Conservation (phyloP, 371 early-diverging fungal species). For the Globomyces sp. region DNA sequence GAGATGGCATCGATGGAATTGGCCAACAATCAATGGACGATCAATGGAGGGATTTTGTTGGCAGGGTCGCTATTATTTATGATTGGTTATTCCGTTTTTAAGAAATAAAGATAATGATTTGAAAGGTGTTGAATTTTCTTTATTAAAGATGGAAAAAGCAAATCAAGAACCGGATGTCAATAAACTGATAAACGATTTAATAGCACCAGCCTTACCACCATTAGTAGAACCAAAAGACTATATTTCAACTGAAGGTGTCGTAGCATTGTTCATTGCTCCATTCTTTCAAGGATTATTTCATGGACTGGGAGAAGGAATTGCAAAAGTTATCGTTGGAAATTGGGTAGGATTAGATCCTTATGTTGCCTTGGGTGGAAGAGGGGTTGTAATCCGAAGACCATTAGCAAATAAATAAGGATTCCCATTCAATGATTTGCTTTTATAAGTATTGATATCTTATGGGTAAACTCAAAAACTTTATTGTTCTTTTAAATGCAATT, state of each 20-base stretch:
- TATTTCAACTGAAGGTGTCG: slow-evolving; percentile 1
- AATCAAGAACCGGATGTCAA: not conserved
- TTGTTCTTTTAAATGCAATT: slow-evolving; percentile 9
- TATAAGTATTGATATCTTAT: not conserved
- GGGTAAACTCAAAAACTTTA: not conserved
- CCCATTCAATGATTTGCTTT: not conserved
- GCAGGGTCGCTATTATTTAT: no score
- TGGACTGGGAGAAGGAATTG: slow-evolving; percentile 15
- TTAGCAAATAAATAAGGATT: not conserved
- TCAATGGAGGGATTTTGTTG: no score
- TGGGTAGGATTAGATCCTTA: slow-evolving; percentile 13
- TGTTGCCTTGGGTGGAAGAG: slow-evolving; percentile 7
- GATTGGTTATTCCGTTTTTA: no score
- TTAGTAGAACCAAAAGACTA: slow-evolving; percentile 11
- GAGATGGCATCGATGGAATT: no score
- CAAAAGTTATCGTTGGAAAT: slow-evolving; percentile 6
- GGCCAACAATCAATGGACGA: no score
- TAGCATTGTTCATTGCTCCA: slow-evolving; percentile 12
- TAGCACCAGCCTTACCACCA: slow-evolving; percentile 6
- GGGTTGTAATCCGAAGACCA: not conserved
- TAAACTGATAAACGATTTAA: slow-evolving; percentile 9
- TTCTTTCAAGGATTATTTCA: slow-evolving; percentile 13
- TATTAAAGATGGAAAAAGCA: not conserved
- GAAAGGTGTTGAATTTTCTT: no score
- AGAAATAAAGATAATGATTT: no score